A percentile compares a stretch with the other conserved stretches of the same genome.
Evolutionary conservation across 2,329 filamentous ascomycete species (phyloP).

Genomic region (Fusarium albosuccineum): DNA sequence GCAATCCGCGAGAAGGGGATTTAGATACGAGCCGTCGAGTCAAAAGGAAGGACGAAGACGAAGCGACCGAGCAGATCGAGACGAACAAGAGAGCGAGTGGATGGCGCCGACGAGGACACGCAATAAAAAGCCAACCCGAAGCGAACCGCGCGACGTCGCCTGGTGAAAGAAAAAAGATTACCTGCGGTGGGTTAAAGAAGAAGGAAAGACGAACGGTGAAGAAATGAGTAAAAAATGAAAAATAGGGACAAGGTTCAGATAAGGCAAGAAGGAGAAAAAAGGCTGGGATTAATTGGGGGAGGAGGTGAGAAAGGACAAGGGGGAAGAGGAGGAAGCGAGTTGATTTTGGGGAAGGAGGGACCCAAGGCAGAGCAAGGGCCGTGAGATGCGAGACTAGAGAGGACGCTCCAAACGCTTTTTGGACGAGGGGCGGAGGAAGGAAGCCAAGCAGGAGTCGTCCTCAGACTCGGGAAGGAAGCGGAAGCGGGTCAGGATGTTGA

Average conservation of each 20-base stretch:
- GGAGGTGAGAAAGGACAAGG: background rate
- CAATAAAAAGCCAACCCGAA: slow-evolving; percentile 33
- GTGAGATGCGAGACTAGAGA: slow-evolving; percentile 15
- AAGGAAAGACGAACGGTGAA: slow-evolving; percentile 37
- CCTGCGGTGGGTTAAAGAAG: slow-evolving; percentile 21
- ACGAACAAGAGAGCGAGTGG: slow-evolving; percentile 26
- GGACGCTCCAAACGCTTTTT: slow-evolving; percentile 29
- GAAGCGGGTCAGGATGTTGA: slow-evolving; percentile 5
- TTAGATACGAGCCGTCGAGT: slow-evolving; percentile 7
- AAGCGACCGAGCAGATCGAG: slow-evolving; percentile 12
- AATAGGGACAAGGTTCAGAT: slow-evolving; percentile 36
- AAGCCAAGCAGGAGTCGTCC: slow-evolving; percentile 6
- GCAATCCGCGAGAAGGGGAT: slow-evolving; percentile 3
- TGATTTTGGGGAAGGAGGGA: slow-evolving; percentile 9
- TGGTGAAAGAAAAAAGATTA: slow-evolving; percentile 20
- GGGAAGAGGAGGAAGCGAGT: background rate
- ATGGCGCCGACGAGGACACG: slow-evolving; percentile 39
- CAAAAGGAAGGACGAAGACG: slow-evolving; percentile 7
- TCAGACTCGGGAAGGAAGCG: slow-evolving; percentile 1
- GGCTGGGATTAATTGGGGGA: slow-evolving; percentile 31
- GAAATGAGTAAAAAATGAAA: slow-evolving; percentile 26
- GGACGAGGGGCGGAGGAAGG: slow-evolving; percentile 1
- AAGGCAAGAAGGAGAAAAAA: slow-evolving; percentile 33
- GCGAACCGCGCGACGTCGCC: slow-evolving; percentile 32
- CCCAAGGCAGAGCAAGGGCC: slow-evolving; percentile 9